phyloP scores from a whole-genome alignment of 2,329 filamentous ascomycete species.

The Aureobasidium sp. region DNA sequence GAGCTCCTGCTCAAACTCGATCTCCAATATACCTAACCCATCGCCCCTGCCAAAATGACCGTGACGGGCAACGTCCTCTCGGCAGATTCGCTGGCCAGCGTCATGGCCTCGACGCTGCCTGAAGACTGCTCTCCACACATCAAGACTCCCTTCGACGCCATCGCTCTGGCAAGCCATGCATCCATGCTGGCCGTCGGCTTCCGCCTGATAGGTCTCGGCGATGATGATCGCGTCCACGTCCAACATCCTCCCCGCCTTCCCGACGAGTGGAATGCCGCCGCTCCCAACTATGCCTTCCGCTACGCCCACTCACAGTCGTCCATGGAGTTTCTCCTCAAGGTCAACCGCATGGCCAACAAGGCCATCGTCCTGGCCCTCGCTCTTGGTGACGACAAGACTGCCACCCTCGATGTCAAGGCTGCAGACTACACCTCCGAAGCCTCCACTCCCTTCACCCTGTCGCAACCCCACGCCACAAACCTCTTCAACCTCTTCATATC shows the following conservation, averaged over 20 bases:
- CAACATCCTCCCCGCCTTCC: constrained; percentile 46
- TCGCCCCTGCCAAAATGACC: background rate
- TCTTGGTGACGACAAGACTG: constrained; percentile 72
- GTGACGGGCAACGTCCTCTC: constrained; percentile 36
- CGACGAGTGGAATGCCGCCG: constrained; percentile 69
- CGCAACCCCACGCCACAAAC: constrained; percentile 34
- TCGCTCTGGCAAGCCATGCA: constrained; percentile 77
- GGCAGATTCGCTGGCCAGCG: constrained; percentile 35
- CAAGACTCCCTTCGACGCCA: constrained; percentile 68
- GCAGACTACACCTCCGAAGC: constrained; percentile 67
- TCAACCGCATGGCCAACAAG: constrained; percentile 75
- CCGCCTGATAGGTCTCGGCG: constrained; percentile 71
- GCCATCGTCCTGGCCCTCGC: constrained; percentile 76
- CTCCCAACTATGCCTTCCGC: constrained; percentile 67
- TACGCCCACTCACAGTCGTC: constrained; percentile 82
- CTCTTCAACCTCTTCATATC: constrained; percentile 66
- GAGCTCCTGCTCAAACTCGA: no score
- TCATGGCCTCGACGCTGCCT: constrained; percentile 41
- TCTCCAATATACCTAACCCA: no score
- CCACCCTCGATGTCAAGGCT: constrained; percentile 65
- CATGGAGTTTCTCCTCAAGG: constrained; percentile 73
- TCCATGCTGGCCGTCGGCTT: constrained; percentile 77
- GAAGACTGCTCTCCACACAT: constrained; percentile 38
- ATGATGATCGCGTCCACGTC: constrained; percentile 60
- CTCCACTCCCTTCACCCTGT: constrained; percentile 44